A percentile compares a stretch with the other conserved stretches of the same genome.
Evolutionary conservation across 805 yeast species (phyloP).

Genomic region (Saturnispora galanensis): DNA sequence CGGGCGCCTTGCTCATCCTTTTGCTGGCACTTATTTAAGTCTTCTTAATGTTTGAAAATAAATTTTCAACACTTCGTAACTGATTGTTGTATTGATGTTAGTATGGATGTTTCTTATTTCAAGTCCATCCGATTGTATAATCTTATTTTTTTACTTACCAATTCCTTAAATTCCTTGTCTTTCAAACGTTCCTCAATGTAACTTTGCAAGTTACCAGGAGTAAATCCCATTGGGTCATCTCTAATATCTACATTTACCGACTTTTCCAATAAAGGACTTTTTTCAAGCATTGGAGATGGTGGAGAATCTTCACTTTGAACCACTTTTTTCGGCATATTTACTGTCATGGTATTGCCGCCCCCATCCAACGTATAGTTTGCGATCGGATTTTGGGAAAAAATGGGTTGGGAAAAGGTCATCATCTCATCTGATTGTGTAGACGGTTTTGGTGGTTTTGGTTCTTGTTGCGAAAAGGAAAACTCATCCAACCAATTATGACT

Average conservation of each 20-base stretch:
- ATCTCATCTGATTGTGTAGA: too few relatives aligned
- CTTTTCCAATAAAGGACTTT: neutral
- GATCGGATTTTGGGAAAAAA: too few relatives aligned
- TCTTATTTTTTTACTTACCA: neutral
- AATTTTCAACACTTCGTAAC: constrained; percentile 2
- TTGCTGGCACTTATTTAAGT: neutral
- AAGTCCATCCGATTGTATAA: neutral
- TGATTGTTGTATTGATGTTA: neutral
- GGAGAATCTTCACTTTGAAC: neutral
- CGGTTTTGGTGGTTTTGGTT: too few relatives aligned
- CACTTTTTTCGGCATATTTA: neutral
- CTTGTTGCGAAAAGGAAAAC: too few relatives aligned
- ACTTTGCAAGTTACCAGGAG: neutral
- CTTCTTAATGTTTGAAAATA: neutral
- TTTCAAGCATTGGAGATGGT: neutral
- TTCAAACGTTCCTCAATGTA: constrained; percentile 1
- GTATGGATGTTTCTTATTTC: neutral
- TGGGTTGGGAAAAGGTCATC: too few relatives aligned
- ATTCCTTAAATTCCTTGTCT: constrained; percentile 1
- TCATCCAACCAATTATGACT: too few relatives aligned
- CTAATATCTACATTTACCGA: neutral
- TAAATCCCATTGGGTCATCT: neutral
- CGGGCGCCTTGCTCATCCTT: neutral
- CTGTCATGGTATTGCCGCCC: too few relatives aligned
- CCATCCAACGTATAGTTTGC: too few relatives aligned